phyloP scores from a whole-genome alignment of 1,139 yeast species.

The Lodderomyces pseudojiufengensis region DNA sequence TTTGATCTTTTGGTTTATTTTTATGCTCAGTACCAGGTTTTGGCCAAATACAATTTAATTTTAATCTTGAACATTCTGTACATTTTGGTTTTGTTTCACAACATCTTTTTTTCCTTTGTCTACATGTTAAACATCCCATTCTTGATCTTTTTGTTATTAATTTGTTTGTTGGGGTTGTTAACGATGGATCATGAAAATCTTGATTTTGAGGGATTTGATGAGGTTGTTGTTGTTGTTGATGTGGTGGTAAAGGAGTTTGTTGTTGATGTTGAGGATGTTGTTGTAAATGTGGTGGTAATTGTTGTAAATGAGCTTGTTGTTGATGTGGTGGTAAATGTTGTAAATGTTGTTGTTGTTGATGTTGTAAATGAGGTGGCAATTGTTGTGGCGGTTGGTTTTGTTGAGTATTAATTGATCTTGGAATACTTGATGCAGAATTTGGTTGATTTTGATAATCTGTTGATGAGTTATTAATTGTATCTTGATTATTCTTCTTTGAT shows the following conservation, averaged over 20 bases:
- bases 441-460: neutral
- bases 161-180: slow-evolving; percentile 9
- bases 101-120: slow-evolving; percentile 45
- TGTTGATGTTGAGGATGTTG: slow-evolving; percentile 1
- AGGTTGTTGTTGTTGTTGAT: neutral
- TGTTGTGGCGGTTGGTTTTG: too few relatives aligned
- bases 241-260: too few relatives aligned
- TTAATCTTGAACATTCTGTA: slow-evolving; percentile 39
- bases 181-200: neutral
- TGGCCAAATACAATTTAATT: slow-evolving; percentile 50
- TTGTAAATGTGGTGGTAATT: neutral
- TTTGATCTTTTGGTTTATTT: slow-evolving; percentile 47
- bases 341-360: neutral
- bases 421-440: neutral
- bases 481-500: slow-evolving; percentile 1
- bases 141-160: slow-evolving; percentile 33
- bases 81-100: slow-evolving; percentile 43
- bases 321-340: slow-evolving; percentile 1
- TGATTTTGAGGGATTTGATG: slow-evolving; percentile 4
- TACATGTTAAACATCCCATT: slow-evolving; percentile 47
- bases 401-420: neutral
- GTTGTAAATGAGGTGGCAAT: neutral
- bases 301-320: neutral
- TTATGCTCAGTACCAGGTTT: slow-evolving; percentile 47
- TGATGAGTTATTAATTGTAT: neutral